Evolutionary conservation across 805 yeast species (phyloP).

Genomic region (Candida methanosorbosa): DNA sequence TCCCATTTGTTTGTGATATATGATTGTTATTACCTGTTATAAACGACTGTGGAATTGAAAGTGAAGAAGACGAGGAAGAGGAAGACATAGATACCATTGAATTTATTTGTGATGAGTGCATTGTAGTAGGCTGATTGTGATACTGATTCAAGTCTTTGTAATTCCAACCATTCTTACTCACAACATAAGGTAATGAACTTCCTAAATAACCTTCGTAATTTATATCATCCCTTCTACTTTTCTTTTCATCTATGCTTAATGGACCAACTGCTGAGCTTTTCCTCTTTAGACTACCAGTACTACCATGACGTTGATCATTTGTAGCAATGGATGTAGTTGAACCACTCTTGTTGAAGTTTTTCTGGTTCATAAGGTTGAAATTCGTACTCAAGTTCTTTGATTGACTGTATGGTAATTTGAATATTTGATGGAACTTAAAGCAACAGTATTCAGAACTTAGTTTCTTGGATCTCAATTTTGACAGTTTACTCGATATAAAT

Average conservation of each 20-base stretch:
- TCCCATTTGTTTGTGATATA: too few relatives aligned
- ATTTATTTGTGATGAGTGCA: background rate
- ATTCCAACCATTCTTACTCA: conserved; percentile 24
- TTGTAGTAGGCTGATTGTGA: conserved; percentile 6
- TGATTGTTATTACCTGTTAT: too few relatives aligned
- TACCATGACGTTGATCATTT: conserved; percentile 2
- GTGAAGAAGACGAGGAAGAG: too few relatives aligned
- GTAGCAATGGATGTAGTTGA: too few relatives aligned
- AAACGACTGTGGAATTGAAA: too few relatives aligned
- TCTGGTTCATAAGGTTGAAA: background rate
- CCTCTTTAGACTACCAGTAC: background rate
- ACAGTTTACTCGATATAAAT: conserved; percentile 19
- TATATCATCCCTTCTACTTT: background rate
- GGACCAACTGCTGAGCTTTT: too few relatives aligned
- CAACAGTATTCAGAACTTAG: conserved; percentile 21
- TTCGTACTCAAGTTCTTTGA: conserved; percentile 9
- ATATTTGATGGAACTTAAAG: conserved; percentile 24
- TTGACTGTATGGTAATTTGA: conserved; percentile 20
- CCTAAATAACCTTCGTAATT: conserved; percentile 23
- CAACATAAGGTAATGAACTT: conserved; percentile 23
- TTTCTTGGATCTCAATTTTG: conserved; percentile 22
- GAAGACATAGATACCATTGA: background rate
- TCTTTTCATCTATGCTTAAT: too few relatives aligned
- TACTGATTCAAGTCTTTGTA: too few relatives aligned
- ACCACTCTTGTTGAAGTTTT: too few relatives aligned